phyloP scores from a whole-genome alignment of 352 stramenopile species.

The Phytopythium delawarense region DNA sequence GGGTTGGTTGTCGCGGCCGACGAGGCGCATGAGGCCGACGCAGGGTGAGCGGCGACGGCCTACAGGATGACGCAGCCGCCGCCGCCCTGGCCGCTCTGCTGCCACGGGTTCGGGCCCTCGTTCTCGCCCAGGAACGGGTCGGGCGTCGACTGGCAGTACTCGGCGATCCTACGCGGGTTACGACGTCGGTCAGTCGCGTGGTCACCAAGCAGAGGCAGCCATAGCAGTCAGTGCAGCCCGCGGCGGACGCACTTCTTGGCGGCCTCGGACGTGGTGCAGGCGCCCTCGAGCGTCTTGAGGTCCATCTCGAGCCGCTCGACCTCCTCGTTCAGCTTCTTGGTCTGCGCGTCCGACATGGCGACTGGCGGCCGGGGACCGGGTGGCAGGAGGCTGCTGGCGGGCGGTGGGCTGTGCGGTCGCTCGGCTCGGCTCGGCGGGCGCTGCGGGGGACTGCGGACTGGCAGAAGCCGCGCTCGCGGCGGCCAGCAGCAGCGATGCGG shows the following conservation, averaged over 20 bases:
- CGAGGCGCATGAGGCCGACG: too few relatives aligned
- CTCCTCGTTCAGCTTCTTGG: constrained; percentile 80
- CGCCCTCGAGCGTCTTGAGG: constrained; percentile 73
- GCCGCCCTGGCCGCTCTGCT: constrained; percentile 57
- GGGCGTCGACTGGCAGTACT: constrained; percentile 69
- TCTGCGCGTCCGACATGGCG: constrained; percentile 50
- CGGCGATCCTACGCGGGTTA: constrained; percentile 35
- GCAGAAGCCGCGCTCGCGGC: too few relatives aligned
- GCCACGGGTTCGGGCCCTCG: constrained; percentile 68
- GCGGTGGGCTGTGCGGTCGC: too few relatives aligned
- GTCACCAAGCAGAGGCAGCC: not conserved
- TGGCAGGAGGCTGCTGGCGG: too few relatives aligned
- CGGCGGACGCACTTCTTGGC: constrained; percentile 60
- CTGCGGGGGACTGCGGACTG: not conserved
- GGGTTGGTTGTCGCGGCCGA: too few relatives aligned
- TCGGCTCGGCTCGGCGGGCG: too few relatives aligned
- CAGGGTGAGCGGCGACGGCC: not conserved
- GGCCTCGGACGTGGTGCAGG: constrained; percentile 74
- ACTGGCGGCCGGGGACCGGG: not conserved
- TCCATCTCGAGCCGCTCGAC: constrained; percentile 74
- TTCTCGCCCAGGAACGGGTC: constrained; percentile 79
- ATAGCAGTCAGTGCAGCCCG: not conserved
- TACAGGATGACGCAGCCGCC: constrained; percentile 67
- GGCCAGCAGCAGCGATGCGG: too few relatives aligned
- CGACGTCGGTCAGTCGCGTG: too few relatives aligned